Percentiles rank a stretch among this genome's conserved stretches.
Evolutionary conservation across 805 yeast species (phyloP).

Genomic region (Sugiyamaella smithiae): DNA sequence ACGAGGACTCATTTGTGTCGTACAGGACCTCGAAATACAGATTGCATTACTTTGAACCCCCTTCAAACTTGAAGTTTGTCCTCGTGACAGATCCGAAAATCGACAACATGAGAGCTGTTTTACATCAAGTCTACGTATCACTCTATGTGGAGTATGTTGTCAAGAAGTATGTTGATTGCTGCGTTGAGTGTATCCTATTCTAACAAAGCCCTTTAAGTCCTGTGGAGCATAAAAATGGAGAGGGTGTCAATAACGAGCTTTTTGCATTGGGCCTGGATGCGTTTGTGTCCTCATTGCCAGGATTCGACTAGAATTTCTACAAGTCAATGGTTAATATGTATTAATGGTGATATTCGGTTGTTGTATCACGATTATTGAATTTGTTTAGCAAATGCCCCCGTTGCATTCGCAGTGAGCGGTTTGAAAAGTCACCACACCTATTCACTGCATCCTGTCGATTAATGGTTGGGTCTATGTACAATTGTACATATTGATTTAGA

Average conservation of each 20-base stretch:
- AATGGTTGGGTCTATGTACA: too few species aligned
- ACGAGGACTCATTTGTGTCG: conserved; percentile 35
- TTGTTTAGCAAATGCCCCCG: too few species aligned
- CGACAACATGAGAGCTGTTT: conserved; percentile 52
- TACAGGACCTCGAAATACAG: conserved; percentile 64
- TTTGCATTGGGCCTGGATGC: conserved; percentile 58
- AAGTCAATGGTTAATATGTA: too few species aligned
- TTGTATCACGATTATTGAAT: too few species aligned
- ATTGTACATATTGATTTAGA: too few species aligned
- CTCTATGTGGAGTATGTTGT: conserved; percentile 60
- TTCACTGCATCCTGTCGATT: too few species aligned
- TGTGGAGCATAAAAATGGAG: conserved; percentile 54
- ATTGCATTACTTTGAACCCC: conserved; percentile 76
- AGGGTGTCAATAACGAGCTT: conserved; percentile 52
- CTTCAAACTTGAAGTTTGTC: conserved; percentile 74
- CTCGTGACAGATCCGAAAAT: conserved; percentile 63
- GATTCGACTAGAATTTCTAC: conserved; percentile 26
- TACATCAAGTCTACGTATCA: conserved; percentile 58
- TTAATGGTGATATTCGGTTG: too few species aligned
- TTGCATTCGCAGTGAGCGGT: too few species aligned
- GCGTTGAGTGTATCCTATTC: conserved; percentile 17
- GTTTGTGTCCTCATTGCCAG: conserved; percentile 37
- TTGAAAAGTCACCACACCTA: too few species aligned
- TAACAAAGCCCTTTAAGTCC: conserved; percentile 45
- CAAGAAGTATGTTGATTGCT: conserved; percentile 54